Percentiles rank a stretch among this genome's conserved stretches.
Conservation (phyloP, 768 basidiomycete species). For the Mycena filopes region DNA sequence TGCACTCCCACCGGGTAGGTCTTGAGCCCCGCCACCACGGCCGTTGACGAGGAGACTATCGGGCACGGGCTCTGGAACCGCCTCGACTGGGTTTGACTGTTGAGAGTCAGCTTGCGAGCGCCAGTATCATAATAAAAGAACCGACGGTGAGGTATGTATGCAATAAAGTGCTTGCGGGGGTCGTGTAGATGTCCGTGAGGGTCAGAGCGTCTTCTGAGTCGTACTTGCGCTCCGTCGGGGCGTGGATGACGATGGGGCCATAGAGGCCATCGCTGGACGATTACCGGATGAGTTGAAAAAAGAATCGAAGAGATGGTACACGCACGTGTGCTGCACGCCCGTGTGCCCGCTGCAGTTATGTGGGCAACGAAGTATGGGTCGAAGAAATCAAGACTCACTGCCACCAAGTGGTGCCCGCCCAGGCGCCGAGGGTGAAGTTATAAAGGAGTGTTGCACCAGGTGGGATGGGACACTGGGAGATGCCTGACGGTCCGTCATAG, state of each 20-base stretch:
- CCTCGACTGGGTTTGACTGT: slow-evolving; percentile 21
- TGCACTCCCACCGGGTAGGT: not conserved
- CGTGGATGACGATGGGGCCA: slow-evolving; percentile 60
- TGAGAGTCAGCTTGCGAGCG: no score
- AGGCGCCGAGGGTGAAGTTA: slow-evolving; percentile 54
- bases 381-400: slow-evolving; percentile 43
- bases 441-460: slow-evolving; percentile 53
- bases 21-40: not conserved
- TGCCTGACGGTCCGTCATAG: slow-evolving; percentile 58
- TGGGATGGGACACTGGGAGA: slow-evolving; percentile 67
- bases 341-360: slow-evolving; percentile 11
- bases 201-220: slow-evolving; percentile 48
- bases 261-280: slow-evolving; percentile 61
- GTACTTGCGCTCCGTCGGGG: slow-evolving; percentile 42
- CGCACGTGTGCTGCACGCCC: slow-evolving; percentile 27
- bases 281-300: not conserved
- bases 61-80: slow-evolving; percentile 49
- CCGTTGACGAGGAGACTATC: slow-evolving; percentile 44
- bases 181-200: slow-evolving; percentile 43
- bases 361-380: not conserved
- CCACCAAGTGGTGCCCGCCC: slow-evolving; percentile 61
- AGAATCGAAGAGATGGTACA: not conserved
- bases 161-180: slow-evolving; percentile 2
- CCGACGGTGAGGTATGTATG: slow-evolving; percentile 19
- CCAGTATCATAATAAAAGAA: no score